Conservation (phyloP, 2,329 filamentous ascomycete genomes). For the Monosporascus cannonballus region DNA sequence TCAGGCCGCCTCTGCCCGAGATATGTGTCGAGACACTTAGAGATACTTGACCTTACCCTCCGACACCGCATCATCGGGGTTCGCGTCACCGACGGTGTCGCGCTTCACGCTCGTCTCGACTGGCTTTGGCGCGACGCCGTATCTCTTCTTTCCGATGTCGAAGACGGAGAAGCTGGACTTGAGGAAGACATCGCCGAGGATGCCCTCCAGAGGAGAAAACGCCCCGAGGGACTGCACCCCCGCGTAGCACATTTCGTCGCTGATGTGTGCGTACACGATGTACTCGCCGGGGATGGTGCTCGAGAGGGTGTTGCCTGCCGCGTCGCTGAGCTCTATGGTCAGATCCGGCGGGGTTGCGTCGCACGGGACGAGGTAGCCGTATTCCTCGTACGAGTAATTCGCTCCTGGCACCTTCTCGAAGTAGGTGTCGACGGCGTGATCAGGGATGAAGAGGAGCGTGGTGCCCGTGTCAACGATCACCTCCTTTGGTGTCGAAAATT, state of each 20-base stretch:
- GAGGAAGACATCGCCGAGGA: conserved; percentile 74
- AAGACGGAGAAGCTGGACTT: conserved; percentile 74
- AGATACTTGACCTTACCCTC: background rate
- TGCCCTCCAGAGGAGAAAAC: conserved; percentile 48
- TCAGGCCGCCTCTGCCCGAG: background rate
- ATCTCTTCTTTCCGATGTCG: conserved; percentile 43
- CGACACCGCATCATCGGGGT: background rate
- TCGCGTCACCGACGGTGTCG: background rate
- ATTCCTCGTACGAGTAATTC: conserved; percentile 37
- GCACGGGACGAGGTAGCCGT: conserved; percentile 55
- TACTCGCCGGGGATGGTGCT: conserved; percentile 49
- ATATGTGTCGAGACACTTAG: too few species aligned
- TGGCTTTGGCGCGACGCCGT: conserved; percentile 37
- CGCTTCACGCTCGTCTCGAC: conserved; percentile 19
- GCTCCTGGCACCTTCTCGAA: conserved; percentile 50
- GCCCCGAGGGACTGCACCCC: conserved; percentile 58
- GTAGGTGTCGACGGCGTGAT: conserved; percentile 51
- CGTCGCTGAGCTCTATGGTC: conserved; percentile 45
- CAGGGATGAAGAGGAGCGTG: conserved; percentile 56
- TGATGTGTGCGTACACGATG: conserved; percentile 48
- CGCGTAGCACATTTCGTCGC: conserved; percentile 60
- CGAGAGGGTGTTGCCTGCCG: conserved; percentile 34
- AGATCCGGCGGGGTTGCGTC: conserved; percentile 50
- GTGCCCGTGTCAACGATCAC: conserved; percentile 66
- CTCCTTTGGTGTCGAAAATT: conserved; percentile 32